Base-by-base conservation (phyloP, 177 flowering plant genomes). In the Vitis hybrid region DNA sequence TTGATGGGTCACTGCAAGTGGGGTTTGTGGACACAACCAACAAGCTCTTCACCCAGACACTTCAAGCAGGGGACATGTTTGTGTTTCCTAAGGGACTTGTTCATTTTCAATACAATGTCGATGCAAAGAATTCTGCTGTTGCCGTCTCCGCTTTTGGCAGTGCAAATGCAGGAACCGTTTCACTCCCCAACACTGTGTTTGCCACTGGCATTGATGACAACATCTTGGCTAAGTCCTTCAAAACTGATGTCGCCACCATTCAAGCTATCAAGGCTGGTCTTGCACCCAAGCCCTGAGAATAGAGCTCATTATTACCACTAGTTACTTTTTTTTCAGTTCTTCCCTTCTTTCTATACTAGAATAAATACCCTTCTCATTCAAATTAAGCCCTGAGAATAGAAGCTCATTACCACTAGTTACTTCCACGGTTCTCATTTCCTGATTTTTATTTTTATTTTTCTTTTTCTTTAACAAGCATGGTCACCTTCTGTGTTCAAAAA, bases 1-100 rank as follows among this genome's bases (percentile, higher is more conserved):
- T 67, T 3, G 32, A 56, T 2, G 85, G 85, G 0, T 10, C 49
- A 8, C 75, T 83, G 1, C 74, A 78, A 17, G 86, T 85, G 1
- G 88, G 87, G 1, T 73, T 85, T 14, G 79, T 85, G 5, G 86
- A 83, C 74, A 76, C 86, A 0, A 67, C 72, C 1, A 78, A 71
- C 64, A 80, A 80, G 70, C 81, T 82, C 13, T 82, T 52, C 65
- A 75, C 75, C 15, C 80, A 75, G 59, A 77, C 73, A 0, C 81
- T 82, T 0, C 60, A 79, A 49, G 9, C 27, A 1, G 81, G 85
- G 0, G 85, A 80, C 64, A 64, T 79, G 62, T 81, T 77, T 60
- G 72, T 56, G 66, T 79, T 80, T 19, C 83, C 85, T 0, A 72
- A 81, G 60, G 86, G 86, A 27, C 72, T 83, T 0, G 76, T 79